Evolutionary conservation across 169 alveolate genomes (phyloP), one percentile per base, ranked within the genome.

Genomic region (Plasmodium falciparum): DNA sequence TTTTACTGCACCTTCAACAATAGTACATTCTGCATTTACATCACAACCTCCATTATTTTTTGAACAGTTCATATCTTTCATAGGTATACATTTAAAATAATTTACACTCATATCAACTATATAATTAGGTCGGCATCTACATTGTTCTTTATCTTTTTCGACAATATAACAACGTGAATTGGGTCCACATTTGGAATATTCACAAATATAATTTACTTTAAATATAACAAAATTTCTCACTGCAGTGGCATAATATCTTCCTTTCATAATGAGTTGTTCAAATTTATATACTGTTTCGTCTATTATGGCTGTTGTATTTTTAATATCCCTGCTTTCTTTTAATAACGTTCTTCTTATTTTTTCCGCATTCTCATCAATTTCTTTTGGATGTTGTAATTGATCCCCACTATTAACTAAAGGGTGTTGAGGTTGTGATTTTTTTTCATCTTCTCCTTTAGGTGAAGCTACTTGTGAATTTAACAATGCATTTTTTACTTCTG

Each of bases 161-260:
- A 83, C 8, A 49, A 70, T 69, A 54, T 83, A 83, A 62, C 91
- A 83, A 12, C 91, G 91, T 56, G 91, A 83, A 73, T 83, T 69
- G 11, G 43, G n/a, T 7, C 91, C 91, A 83, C 91, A 83, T 29
- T 83, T 83, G 2, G 91, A 83, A 49, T 71, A 70, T n/a, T 83
- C 86, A 58, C 91, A 83, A 26, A 83, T 47, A 50, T 83, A 69
- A 17, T 83, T 39, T 29, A 45, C 59, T 70, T 71, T 83, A 56
- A 83, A 83, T 15, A 24, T 29, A 17, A 83, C 63, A 49, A 83
- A 83, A 26, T 67, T 70, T 33, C 8, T 17, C 4, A 83, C 71
- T 15, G 85, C 91, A 11, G 63, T 56, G 1, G 74, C 47, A 56
- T 83, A 83, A 62, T 43, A 83, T 45, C 43, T 67, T 17, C 45